A percentile compares a stretch with the other conserved stretches of the same genome.
Evolutionary conservation across 768 basidiomycete genomes (phyloP).

Genomic region (Rhizopogon roseolus): DNA sequence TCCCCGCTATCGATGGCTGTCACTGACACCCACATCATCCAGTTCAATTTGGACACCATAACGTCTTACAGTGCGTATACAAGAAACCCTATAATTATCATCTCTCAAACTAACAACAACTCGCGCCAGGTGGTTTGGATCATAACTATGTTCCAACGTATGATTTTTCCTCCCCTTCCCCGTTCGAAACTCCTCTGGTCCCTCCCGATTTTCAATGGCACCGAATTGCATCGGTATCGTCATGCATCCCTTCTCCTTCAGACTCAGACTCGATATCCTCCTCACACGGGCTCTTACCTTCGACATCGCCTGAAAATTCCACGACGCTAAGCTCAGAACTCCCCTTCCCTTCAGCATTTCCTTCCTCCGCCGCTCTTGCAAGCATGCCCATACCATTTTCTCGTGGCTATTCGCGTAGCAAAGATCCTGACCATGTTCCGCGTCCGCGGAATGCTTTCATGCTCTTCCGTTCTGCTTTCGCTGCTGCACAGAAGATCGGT

Average conservation of each 20-base stretch:
- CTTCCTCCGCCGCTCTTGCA: slow-evolving; percentile 17
- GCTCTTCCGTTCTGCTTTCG: slow-evolving; percentile 60
- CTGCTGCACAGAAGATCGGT: slow-evolving; percentile 43
- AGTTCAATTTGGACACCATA: slow-evolving; percentile 4
- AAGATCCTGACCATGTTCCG: slow-evolving; percentile 36
- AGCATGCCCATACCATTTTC: slow-evolving; percentile 26
- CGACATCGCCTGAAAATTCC: slow-evolving; percentile 3
- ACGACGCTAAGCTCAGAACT: not conserved
- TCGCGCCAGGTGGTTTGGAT: not conserved
- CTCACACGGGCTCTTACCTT: slow-evolving; percentile 5
- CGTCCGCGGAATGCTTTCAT: slow-evolving; percentile 42
- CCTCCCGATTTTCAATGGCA: slow-evolving; percentile 14
- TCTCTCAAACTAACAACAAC: not conserved
- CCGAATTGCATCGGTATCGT: not conserved
- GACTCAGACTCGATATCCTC: slow-evolving; percentile 9
- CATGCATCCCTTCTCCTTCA: slow-evolving; percentile 7
- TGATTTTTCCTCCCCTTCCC: slow-evolving; percentile 7
- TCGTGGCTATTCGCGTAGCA: slow-evolving; percentile 23
- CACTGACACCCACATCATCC: slow-evolving; percentile 2
- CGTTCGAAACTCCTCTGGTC: slow-evolving; percentile 10
- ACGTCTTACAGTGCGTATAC: slow-evolving; percentile 1
- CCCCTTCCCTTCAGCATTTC: slow-evolving; percentile 4
- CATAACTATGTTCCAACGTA: slow-evolving; percentile 3
- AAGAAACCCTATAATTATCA: not conserved
- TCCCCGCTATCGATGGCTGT: slow-evolving; percentile 9